Evolutionary conservation across 345 rosid genomes (phyloP).

Genomic region (Cardamine chenopodiifolia): DNA sequence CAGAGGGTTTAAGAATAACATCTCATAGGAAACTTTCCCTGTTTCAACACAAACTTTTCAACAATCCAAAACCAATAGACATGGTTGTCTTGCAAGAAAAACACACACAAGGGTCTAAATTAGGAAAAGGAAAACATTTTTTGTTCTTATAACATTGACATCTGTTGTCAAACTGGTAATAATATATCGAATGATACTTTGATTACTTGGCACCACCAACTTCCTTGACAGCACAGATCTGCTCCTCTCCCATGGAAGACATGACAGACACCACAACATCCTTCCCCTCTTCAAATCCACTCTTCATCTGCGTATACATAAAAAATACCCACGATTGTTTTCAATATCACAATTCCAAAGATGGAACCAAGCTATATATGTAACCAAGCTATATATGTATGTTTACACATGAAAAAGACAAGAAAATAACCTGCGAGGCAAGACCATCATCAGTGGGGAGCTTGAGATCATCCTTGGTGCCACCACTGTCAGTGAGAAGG

Average conservation of each 20-base stretch:
- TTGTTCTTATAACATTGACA: conserved; percentile 30
- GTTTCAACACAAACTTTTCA: conserved; percentile 38
- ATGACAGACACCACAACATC: conserved; percentile 79
- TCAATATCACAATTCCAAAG: neutral
- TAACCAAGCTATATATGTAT: neutral
- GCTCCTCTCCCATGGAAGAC: conserved; percentile 96
- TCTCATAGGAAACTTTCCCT: conserved; percentile 13
- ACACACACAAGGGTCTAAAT: conserved; percentile 38
- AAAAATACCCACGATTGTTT: neutral
- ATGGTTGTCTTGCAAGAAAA: conserved; percentile 29
- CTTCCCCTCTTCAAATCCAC: conserved; percentile 70
- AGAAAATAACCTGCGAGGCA: conserved; percentile 53
- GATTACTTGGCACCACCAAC: conserved; percentile 62
- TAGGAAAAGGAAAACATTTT: conserved; percentile 28
- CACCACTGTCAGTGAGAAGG: conserved; percentile 69
- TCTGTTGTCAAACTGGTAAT: conserved; percentile 34
- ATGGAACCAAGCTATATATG: neutral
- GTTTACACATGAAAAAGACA: neutral
- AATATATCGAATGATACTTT: conserved; percentile 28
- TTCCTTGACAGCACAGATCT: conserved; percentile 79
- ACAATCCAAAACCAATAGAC: conserved; percentile 41
- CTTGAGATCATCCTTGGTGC: conserved; percentile 78
- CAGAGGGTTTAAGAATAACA: neutral
- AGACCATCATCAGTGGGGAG: conserved; percentile 76
- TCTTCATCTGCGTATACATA: conserved; percentile 57